Percentiles rank a stretch among this genome's conserved stretches.
Conservation (phyloP, 768 basidiomycete species). For the Agrocybe praecox region DNA sequence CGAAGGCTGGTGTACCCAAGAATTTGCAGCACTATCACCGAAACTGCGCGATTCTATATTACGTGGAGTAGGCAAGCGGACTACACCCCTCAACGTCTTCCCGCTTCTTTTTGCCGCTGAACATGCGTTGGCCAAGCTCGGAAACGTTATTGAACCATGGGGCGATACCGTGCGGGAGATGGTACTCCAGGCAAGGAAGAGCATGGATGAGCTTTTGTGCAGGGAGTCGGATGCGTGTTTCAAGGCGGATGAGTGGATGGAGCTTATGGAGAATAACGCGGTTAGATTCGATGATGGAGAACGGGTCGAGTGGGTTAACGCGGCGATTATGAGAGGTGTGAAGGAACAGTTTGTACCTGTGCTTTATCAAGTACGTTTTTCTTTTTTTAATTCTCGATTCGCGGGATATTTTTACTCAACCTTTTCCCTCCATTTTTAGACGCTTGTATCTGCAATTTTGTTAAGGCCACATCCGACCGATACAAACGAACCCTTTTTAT, state of each 20-base stretch:
- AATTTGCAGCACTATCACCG: constrained; percentile 72
- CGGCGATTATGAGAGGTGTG: constrained; percentile 61
- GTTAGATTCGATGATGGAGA: constrained; percentile 79
- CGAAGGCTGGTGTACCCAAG: constrained; percentile 84
- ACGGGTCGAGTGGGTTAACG: constrained; percentile 76
- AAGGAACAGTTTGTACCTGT: constrained; percentile 62
- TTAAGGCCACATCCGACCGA: constrained; percentile 68
- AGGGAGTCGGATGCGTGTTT: constrained; percentile 66
- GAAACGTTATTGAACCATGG: constrained; percentile 68
- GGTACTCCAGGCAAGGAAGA: constrained; percentile 62
- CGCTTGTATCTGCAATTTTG: constrained; percentile 72
- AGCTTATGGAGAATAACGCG: constrained; percentile 74
- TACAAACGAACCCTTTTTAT: constrained; percentile 60
- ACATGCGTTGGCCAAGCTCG: constrained; percentile 57
- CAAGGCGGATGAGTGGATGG: constrained; percentile 68
- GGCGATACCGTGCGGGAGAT: constrained; percentile 67
- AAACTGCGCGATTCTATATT: constrained; percentile 69
- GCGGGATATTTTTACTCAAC: background rate
- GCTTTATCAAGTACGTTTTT: constrained; percentile 71
- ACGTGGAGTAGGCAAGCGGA: constrained; percentile 72
- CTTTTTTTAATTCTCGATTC: background rate
- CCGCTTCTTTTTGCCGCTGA: constrained; percentile 69
- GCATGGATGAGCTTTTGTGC: constrained; percentile 64
- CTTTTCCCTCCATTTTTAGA: constrained; percentile 36
- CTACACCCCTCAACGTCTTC: constrained; percentile 69